These are phyloP conservation scores for Trichoderma simmonsii DNA, from an alignment of 2,329 filamentous ascomycete species.

Conservation along the genomic window DNA sequence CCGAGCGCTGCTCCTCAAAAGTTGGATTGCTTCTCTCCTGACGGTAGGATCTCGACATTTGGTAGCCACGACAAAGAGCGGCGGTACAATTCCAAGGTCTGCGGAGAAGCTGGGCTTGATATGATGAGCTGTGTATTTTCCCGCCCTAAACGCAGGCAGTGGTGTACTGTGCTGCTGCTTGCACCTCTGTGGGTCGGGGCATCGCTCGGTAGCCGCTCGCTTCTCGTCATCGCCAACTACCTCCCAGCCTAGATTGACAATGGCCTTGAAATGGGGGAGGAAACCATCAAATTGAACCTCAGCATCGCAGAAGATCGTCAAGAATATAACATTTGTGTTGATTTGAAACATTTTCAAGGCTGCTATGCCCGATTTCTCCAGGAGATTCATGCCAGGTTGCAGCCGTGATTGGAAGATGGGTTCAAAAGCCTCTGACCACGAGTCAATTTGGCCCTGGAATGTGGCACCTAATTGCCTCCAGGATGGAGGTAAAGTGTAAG, in stretches of 20 bases:
- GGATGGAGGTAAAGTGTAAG: conserved; percentile 49
- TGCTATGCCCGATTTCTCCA: conserved; percentile 58
- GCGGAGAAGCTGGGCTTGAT: conserved; percentile 62
- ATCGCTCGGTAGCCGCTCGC: conserved; percentile 45
- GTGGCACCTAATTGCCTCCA: conserved; percentile 46
- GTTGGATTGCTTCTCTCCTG: conserved; percentile 58
- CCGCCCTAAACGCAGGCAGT: conserved; percentile 39
- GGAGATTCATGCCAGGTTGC: conserved; percentile 46
- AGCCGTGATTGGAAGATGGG: conserved; percentile 50
- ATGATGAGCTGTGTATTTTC: conserved; percentile 45
- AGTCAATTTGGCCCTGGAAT: conserved; percentile 50
- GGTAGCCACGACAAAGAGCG: conserved; percentile 63
- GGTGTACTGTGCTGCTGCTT: conserved; percentile 33
- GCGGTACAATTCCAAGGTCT: conserved; percentile 61
- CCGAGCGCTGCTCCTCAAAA: conserved; percentile 57
- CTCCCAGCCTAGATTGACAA: conserved; percentile 57
- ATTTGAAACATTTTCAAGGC: conserved; percentile 62
- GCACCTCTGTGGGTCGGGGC: conserved; percentile 44
- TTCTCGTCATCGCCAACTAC: conserved; percentile 58
- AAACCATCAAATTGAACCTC: conserved; percentile 59
- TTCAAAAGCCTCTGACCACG: conserved; percentile 57
- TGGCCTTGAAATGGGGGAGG: conserved; percentile 48
- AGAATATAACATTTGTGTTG: conserved; percentile 55
- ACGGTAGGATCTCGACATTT: conserved; percentile 59
- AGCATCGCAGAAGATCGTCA: conserved; percentile 58